Conservation (phyloP, 805 yeast genomes). For the Candida rishiriensis region DNA sequence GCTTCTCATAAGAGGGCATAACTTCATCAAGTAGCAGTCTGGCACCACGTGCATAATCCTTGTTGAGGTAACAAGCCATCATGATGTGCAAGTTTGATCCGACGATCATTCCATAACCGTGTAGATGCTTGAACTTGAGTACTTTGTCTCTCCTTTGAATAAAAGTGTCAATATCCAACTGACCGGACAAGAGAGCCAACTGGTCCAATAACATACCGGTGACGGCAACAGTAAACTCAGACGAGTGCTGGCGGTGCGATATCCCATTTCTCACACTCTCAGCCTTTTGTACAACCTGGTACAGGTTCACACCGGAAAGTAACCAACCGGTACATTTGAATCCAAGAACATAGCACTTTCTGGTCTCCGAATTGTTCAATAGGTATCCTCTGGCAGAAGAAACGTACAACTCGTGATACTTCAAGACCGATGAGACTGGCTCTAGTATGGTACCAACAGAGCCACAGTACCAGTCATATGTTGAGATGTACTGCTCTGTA, state of each 20-base stretch:
- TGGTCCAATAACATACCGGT: background rate
- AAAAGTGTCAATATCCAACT: background rate
- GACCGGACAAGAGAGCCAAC: slow-evolving; percentile 6
- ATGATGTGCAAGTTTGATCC: background rate
- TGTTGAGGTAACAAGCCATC: slow-evolving; percentile 5
- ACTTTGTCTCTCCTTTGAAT: background rate
- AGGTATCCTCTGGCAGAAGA: slow-evolving; percentile 6
- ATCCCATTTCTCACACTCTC: background rate
- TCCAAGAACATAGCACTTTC: slow-evolving; percentile 5
- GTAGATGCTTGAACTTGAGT: background rate
- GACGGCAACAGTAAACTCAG: background rate
- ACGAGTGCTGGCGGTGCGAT: slow-evolving; percentile 1
- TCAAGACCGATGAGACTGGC: slow-evolving; percentile 33
- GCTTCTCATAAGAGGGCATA: background rate
- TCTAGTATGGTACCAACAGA: slow-evolving; percentile 40
- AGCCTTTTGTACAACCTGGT: slow-evolving; percentile 7
- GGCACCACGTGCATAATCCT: slow-evolving; percentile 6
- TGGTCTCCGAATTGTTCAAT: background rate
- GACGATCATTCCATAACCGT: background rate
- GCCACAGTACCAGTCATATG: slow-evolving; percentile 39
- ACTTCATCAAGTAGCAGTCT: slow-evolving; percentile 4
- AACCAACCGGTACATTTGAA: slow-evolving; percentile 14
- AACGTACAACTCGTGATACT: slow-evolving; percentile 18
- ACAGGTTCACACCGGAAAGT: slow-evolving; percentile 8
- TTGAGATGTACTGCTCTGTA: slow-evolving; percentile 32